phyloP scores from a whole-genome alignment of 2,329 filamentous ascomycete species.

The Xylaria polymorpha region DNA sequence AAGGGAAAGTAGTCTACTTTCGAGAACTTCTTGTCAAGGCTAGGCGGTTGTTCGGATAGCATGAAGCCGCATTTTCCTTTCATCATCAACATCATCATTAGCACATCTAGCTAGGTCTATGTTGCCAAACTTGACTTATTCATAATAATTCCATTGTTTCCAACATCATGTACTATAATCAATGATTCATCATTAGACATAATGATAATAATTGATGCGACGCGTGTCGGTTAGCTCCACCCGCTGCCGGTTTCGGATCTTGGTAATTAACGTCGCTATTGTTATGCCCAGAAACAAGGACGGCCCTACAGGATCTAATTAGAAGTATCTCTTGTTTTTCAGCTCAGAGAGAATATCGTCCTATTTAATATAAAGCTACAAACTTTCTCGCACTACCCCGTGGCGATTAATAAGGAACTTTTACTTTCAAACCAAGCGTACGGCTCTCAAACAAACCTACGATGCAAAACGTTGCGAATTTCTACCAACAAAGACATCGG shows the following conservation, averaged over 20 bases:
- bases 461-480: too few relatives aligned
- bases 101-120: background rate
- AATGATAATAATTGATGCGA: background rate
- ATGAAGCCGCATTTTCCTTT: background rate
- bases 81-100: background rate
- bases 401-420: background rate
- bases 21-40: background rate
- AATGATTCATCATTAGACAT: conserved; percentile 11
- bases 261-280: background rate
- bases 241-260: background rate
- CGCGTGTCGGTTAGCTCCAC: background rate
- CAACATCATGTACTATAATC: background rate
- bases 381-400: background rate
- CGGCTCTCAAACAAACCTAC: background rate
- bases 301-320: background rate
- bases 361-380: too few relatives aligned
- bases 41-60: background rate
- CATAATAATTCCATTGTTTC: too few relatives aligned
- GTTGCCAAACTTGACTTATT: background rate
- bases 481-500: too few relatives aligned
- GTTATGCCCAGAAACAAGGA: background rate
- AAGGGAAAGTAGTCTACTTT: too few relatives aligned
- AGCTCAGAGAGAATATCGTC: background rate
- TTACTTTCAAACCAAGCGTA: background rate
- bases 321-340: background rate